Percentiles rank a stretch among this genome's conserved stretches.
phyloP scores from a whole-genome alignment of 768 basidiomycete species.

The Thelephora ganbajun region DNA sequence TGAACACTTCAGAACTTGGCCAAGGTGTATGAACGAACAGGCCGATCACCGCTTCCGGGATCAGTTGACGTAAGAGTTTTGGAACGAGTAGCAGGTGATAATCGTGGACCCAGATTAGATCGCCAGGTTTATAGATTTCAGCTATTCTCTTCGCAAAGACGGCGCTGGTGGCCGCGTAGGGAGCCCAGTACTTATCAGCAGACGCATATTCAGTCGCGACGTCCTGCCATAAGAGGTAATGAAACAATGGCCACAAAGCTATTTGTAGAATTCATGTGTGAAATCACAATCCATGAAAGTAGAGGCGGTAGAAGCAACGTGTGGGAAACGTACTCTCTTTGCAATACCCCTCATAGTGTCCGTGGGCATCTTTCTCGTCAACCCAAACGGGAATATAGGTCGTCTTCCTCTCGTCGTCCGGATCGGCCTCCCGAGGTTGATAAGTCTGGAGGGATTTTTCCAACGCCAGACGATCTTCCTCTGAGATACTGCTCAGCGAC shows the following conservation, averaged over 20 bases:
- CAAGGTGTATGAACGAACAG: constrained; percentile 98
- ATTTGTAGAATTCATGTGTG: neutral
- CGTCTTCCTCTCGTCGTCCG: constrained; percentile 36
- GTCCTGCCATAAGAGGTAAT: constrained; percentile 97
- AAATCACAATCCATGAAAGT: neutral
- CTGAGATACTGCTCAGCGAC: constrained; percentile 25
- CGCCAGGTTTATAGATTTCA: constrained; percentile 64
- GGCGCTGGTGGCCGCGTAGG: constrained; percentile 72
- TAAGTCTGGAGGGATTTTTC: constrained; percentile 53
- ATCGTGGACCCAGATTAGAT: constrained; percentile 89
- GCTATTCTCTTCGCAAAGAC: constrained; percentile 68
- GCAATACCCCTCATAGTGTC: constrained; percentile 96
- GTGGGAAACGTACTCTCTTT: constrained; percentile 66
- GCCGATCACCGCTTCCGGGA: constrained; percentile 63
- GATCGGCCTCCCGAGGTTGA: constrained; percentile 42
- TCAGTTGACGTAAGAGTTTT: constrained; percentile 59
- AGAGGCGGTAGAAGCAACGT: constrained; percentile 3
- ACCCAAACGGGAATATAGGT: constrained; percentile 86
- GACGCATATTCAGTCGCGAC: constrained; percentile 81
- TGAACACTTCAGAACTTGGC: constrained; percentile 92
- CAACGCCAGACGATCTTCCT: constrained; percentile 51
- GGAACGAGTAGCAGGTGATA: constrained; percentile 93
- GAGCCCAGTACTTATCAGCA: constrained; percentile 71
- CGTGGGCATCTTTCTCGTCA: constrained; percentile 78
- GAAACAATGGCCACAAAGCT: constrained; percentile 97